Percentiles rank a stretch among this genome's conserved stretches.
Evolutionary conservation across 163 green algal species (phyloP).

Genomic region (Chloromonas sp.): DNA sequence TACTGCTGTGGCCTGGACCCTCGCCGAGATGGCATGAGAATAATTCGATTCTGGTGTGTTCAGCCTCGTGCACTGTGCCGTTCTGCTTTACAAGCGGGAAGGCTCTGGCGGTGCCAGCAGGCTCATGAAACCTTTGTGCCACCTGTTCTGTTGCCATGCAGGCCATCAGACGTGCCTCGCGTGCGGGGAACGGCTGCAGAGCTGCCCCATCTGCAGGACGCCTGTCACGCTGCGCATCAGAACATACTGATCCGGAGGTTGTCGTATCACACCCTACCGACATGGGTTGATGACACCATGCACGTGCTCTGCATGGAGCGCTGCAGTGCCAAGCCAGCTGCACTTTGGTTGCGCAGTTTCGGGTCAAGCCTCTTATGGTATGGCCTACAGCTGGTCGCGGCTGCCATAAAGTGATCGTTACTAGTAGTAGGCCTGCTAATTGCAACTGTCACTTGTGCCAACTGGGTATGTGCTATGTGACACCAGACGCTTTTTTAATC

Average conservation of each 20-base stretch:
- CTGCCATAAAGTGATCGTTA: too few relatives aligned
- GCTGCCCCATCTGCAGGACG: constrained; percentile 23
- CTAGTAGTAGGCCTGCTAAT: too few relatives aligned
- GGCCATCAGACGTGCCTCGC: constrained; percentile 21
- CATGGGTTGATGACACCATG: too few relatives aligned
- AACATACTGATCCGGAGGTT: constrained; percentile 7
- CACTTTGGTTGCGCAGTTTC: too few relatives aligned
- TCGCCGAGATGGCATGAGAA: too few relatives aligned
- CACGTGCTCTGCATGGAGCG: neutral
- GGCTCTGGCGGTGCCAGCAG: neutral
- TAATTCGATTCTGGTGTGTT: neutral
- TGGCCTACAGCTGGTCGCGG: too few relatives aligned
- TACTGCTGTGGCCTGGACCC: too few relatives aligned
- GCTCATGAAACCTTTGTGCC: neutral
- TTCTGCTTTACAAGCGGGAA: neutral
- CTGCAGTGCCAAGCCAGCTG: neutral
- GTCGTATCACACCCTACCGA: too few relatives aligned
- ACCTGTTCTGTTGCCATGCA: neutral
- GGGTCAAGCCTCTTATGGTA: too few relatives aligned
- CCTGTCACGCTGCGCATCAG: constrained; percentile 17
- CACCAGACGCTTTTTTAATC: too few relatives aligned
- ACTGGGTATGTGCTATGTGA: too few relatives aligned
- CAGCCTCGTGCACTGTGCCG: neutral
- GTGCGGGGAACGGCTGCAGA: constrained; percentile 16
- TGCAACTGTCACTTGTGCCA: too few relatives aligned